Evolutionary conservation across 1,284 basidiomycete genomes (phyloP).

Genomic region (Austroboletus niveus): DNA sequence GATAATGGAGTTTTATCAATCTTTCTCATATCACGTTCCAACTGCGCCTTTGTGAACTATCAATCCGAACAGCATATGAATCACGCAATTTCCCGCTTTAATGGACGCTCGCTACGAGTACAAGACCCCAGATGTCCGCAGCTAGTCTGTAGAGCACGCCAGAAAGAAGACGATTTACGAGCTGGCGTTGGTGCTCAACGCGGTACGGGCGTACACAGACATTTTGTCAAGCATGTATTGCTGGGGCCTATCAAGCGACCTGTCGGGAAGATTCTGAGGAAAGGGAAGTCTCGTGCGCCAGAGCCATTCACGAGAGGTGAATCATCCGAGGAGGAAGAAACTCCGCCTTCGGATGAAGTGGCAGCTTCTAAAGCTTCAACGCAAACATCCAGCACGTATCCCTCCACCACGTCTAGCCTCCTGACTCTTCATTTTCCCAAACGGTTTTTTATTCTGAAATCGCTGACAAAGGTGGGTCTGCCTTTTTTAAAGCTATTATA

Average conservation of each 20-base stretch:
- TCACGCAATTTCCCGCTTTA: constrained; percentile 71
- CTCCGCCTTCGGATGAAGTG: neutral
- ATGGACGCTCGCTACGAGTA: constrained; percentile 64
- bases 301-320: neutral
- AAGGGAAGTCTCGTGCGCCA: constrained; percentile 21
- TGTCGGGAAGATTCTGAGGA: constrained; percentile 17
- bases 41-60: constrained; percentile 93
- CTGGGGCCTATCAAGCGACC: constrained; percentile 32
- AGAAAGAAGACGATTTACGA: constrained; percentile 82
- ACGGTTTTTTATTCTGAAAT: constrained; percentile 93
- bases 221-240: constrained; percentile 68
- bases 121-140: constrained; percentile 72
- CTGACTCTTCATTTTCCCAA: constrained; percentile 75
- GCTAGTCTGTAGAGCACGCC: constrained; percentile 84
- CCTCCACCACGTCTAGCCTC: constrained; percentile 74
- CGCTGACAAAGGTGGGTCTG: constrained; percentile 64
- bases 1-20: constrained; percentile 76
- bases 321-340: constrained; percentile 44
- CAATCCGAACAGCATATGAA: constrained; percentile 62
- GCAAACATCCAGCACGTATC: constrained; percentile 61
- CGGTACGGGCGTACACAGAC: constrained; percentile 80
- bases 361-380: constrained; percentile 17
- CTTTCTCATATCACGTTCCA: constrained; percentile 90
- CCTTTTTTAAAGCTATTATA: neutral
- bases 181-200: constrained; percentile 92